Percentiles rank a stretch among this genome's conserved stretches.
phyloP scores from a whole-genome alignment of 2,329 filamentous ascomycete genomes.

The Massarina eburnea region DNA sequence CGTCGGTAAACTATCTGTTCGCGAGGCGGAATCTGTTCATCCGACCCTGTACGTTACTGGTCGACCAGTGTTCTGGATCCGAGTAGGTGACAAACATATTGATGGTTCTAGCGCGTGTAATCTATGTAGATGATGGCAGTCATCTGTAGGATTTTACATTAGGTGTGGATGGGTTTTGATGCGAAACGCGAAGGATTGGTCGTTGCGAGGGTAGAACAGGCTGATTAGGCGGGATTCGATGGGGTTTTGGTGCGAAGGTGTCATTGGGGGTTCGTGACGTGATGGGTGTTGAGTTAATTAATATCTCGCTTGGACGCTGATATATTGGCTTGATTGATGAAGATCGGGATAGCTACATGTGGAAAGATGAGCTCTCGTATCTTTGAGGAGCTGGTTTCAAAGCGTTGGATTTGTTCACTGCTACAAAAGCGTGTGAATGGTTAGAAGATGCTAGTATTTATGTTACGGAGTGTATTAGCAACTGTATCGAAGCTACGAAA shows the following conservation, averaged over 20 bases:
- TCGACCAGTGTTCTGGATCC: constrained; percentile 17
- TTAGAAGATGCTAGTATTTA: no score
- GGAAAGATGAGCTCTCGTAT: no score
- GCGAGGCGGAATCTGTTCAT: constrained; percentile 18
- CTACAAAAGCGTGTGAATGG: no score
- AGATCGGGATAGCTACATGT: constrained; percentile 13
- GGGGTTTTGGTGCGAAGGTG: constrained; percentile 11
- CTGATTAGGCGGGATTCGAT: background rate
- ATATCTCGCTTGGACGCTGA: constrained; percentile 34
- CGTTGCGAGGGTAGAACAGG: background rate
- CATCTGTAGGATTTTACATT: constrained; percentile 2
- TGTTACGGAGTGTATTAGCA: no score
- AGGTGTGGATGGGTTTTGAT: background rate
- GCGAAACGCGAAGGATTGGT: constrained; percentile 4
- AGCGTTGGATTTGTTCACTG: background rate
- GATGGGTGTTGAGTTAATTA: constrained; percentile 31
- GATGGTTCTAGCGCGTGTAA: constrained; percentile 15
- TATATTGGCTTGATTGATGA: constrained; percentile 21
- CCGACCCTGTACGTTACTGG: constrained; percentile 23
- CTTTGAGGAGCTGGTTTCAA: no score
- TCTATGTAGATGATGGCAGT: constrained; percentile 21
- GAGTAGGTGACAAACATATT: constrained; percentile 23
- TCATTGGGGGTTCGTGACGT: constrained; percentile 13
- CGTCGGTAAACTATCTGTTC: constrained; percentile 24
- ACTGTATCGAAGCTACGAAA: no score